Evolutionary conservation across 2,329 filamentous ascomycete genomes (phyloP), one percentile per base, ranked within the genome.

Genomic region (Fusarium sp.): DNA sequence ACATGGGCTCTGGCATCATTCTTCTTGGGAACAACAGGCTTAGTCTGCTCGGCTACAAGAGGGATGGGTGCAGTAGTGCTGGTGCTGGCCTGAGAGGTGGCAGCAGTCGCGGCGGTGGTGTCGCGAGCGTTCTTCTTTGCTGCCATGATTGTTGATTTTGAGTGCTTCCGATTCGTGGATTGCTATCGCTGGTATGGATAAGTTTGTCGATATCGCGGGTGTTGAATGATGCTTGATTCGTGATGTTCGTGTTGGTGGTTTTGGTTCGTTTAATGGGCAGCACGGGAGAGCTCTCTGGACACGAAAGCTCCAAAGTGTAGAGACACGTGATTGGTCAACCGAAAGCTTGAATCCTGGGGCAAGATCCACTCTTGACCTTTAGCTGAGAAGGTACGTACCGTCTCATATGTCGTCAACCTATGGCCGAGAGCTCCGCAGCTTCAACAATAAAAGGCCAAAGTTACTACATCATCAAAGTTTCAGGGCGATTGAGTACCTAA

Each of bases 121-220:
- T 78, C 78, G 73, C 76, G 78, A 51, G 68, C 77, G 69, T 77
- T 82, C 72, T 83, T 85, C 80, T 87, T 89, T 46, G 86, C 83
- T 51, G 86, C 83, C 87, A 88, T 86, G 74, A 53, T 74, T 66
- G 42, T 27, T 38, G 44, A 49, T 57, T 43, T 38, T n/a, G 22
- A n/a, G 8, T 38, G 18, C 22, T 7, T 7, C 40, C 24, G 18
- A 12, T 57, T 24, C 20, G 24, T 29, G 20, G 11, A 18, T 53
- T 27, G 16, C 38, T 24, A 14, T 27, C n/a, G 32, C 27, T 52
- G 14, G n/a, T 15, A 45, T 27, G 30, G 30, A 38, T 38, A 22
- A 29, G 24, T 16, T 15, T 38, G 24, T 55, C 29, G 47, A 40
- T 59, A 25, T 54, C 42, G 59, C 30, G 46, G 42, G 38, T 52